Evolutionary conservation across 1,284 basidiomycete species (phyloP), one percentile per base, ranked within the genome.

Genomic region (Bondarzewia mesenterica): DNA sequence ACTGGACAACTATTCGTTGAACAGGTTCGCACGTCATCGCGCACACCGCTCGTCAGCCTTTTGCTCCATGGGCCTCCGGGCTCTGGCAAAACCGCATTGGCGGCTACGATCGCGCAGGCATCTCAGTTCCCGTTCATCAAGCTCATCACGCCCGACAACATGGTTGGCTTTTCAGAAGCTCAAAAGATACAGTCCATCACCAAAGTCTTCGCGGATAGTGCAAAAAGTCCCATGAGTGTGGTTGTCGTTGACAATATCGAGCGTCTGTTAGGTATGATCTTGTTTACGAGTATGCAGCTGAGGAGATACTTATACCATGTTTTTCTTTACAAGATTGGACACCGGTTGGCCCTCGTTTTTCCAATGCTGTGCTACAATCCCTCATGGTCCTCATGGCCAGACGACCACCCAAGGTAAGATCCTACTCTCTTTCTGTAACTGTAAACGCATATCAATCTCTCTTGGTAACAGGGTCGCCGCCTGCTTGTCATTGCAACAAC

Each of bases 41-140:
- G 93, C 20, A 98, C 96, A 0, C 94, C 92, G 6, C 82, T 96
- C 38, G 95, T 99, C 60, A 92, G 86, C 56, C 78, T 94, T 4
- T 76, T 99, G 12, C 71, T 99, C 44, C 89, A 96, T 60, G 95
- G 93, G 4, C 87, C 90, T 1, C 78, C 94, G 10, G 90, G 92
- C 4, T 82, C 92, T 2, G 96, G 96, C 36, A 99, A 99, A 73
- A 95, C 95, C 0, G 95, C 96, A 0, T 72, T 99, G 42, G 95
- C 91, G 4, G 96, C 93, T 3, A 92, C 90, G 7, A 96, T 99
- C 50, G 96, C 95, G 7, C 86, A 93, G 69, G 79, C 80, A 8
- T 98, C 95, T 12, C 77, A 87, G 53, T 99, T 89, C 68, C 96
- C 96, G 0, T 99, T 99, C 74, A 97, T 99, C 75, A 98, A 99